These are phyloP conservation scores for Panicum miliaceum DNA, from an alignment of 176 grass and related monocot species.

Conservation along the genomic window DNA sequence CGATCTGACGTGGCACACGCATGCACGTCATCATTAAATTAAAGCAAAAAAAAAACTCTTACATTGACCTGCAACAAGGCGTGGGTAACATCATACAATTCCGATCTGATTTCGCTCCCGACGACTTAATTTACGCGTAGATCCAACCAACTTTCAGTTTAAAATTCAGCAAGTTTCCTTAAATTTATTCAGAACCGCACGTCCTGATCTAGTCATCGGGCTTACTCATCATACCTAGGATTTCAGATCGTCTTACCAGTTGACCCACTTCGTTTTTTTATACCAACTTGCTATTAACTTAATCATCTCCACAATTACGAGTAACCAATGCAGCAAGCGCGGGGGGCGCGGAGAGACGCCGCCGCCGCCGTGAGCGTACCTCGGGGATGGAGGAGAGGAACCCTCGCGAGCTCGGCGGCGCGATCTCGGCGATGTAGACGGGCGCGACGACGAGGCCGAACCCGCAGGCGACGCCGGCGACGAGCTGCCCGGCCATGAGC, in stretches of 20 bases:
- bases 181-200: background rate
- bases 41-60: background rate
- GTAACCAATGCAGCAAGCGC: background rate
- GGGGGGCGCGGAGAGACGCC: background rate
- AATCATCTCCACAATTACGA: background rate
- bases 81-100: background rate
- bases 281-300: background rate
- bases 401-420: conserved; percentile 55
- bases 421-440: conserved; percentile 68
- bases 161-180: background rate
- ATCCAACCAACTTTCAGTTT: background rate
- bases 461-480: conserved; percentile 63
- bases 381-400: conserved; percentile 72
- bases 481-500: conserved; percentile 59
- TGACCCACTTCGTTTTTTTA: background rate
- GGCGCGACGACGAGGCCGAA: conserved; percentile 58
- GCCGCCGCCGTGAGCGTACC: conserved; percentile 5
- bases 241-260: background rate
- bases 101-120: background rate
- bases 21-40: background rate
- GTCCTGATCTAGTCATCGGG: background rate
- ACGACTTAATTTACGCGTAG: background rate
- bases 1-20: conserved; percentile 31
- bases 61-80: no score
- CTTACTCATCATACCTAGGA: background rate